Conservation (phyloP, 805 yeast species). For the Candida xyloterini region DNA sequence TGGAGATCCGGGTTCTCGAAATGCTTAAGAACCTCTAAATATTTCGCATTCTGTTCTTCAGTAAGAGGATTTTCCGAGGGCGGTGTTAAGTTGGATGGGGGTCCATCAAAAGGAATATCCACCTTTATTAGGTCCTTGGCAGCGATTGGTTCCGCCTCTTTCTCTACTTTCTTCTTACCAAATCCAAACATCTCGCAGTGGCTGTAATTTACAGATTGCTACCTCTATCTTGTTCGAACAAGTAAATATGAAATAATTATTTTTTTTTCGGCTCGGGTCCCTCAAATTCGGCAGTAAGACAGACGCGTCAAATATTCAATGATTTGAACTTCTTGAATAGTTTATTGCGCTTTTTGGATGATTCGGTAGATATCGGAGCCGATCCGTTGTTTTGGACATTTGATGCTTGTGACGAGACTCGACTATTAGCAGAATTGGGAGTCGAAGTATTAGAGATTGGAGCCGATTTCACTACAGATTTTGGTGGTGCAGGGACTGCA, state of each 20-base stretch:
- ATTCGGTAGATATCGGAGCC: slow-evolving; percentile 11
- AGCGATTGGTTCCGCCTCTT: not conserved
- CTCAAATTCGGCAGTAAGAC: slow-evolving; percentile 1
- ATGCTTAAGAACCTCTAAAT: slow-evolving; percentile 57
- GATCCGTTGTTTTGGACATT: slow-evolving; percentile 3
- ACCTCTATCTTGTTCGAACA: not conserved
- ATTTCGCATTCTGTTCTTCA: slow-evolving; percentile 56
- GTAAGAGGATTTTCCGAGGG: slow-evolving; percentile 48
- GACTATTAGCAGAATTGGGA: slow-evolving; percentile 7
- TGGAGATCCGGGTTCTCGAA: slow-evolving; percentile 52
- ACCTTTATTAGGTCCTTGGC: slow-evolving; percentile 23
- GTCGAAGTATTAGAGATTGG: slow-evolving; percentile 3
- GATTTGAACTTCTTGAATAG: slow-evolving; percentile 25
- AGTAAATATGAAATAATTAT: not conserved
- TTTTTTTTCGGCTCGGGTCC: not conserved
- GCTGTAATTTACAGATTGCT: not conserved
- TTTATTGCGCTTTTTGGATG: slow-evolving; percentile 20
- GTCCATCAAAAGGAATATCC: slow-evolving; percentile 51
- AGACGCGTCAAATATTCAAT: slow-evolving; percentile 16
- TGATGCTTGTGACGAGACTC: slow-evolving; percentile 6
- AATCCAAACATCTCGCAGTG: slow-evolving; percentile 23
- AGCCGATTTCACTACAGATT: not conserved
- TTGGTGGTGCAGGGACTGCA: slow-evolving; percentile 8
- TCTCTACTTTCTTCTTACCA: slow-evolving; percentile 25
- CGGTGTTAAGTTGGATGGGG: slow-evolving; percentile 50